These are phyloP conservation scores for Sphaerulina populicola DNA, from an alignment of 2,329 filamentous ascomycete genomes.

Conservation along the genomic window DNA sequence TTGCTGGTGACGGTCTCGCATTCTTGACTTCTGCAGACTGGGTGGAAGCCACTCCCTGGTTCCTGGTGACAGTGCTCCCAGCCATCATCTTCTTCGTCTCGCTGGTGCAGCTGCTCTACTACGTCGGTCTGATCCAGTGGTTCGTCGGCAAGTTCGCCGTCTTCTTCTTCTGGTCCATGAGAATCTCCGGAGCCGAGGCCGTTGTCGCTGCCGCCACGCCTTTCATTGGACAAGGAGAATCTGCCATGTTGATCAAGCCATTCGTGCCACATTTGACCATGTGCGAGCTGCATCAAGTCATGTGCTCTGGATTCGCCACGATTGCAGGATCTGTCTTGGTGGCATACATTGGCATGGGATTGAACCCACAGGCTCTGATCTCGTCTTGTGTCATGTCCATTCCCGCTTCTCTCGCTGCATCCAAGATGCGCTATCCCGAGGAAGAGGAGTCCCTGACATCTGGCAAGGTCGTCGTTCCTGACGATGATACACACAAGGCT, in stretches of 20 bases:
- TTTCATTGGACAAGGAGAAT: conserved; percentile 91
- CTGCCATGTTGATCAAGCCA: conserved; percentile 80
- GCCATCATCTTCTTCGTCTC: conserved; percentile 95
- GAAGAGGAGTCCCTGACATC: conserved; percentile 77
- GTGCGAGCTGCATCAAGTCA: conserved; percentile 84
- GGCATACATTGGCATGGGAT: conserved; percentile 73
- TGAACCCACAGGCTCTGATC: conserved; percentile 76
- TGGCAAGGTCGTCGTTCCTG: conserved; percentile 69
- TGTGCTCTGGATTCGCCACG: conserved; percentile 87
- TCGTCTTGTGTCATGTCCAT: conserved; percentile 95
- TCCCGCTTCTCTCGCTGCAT: conserved; percentile 78
- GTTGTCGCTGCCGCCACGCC: conserved; percentile 87
- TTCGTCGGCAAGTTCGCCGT: conserved; percentile 77
- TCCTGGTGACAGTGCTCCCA: conserved; percentile 72
- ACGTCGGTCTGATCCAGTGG: conserved; percentile 77
- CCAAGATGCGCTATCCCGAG: conserved; percentile 84
- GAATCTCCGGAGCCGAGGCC: conserved; percentile 84
- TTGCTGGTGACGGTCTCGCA: conserved; percentile 60
- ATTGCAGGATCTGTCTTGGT: conserved; percentile 83
- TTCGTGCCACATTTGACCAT: conserved; percentile 78
- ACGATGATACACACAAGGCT: conserved; percentile 67
- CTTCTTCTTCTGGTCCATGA: conserved; percentile 86
- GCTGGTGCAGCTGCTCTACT: conserved; percentile 78
- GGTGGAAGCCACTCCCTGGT: conserved; percentile 47
- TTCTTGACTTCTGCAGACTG: conserved; percentile 57